A percentile compares a stretch with the other conserved stretches of the same genome.
phyloP scores from a whole-genome alignment of 1,284 basidiomycete species.

The Ustilago lituana region DNA sequence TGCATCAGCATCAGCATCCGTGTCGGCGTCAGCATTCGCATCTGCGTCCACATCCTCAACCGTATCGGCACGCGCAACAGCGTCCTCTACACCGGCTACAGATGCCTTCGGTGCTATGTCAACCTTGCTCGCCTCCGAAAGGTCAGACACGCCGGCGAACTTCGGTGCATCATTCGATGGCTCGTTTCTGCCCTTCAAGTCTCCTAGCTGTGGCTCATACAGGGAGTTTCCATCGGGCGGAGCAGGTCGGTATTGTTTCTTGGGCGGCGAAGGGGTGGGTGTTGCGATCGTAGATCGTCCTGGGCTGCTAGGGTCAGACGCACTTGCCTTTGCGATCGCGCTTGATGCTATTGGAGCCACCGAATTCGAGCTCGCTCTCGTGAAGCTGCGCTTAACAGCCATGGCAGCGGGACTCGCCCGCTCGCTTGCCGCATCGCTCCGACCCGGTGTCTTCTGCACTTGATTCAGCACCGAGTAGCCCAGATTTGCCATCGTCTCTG shows the following conservation, averaged over 20 bases:
- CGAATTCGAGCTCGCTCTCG: slow-evolving; percentile 2
- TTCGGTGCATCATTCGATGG: background rate
- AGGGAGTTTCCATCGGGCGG: slow-evolving; percentile 13
- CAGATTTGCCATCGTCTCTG: slow-evolving; percentile 43
- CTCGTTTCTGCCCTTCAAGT: background rate
- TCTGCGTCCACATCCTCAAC: slow-evolving; percentile 14
- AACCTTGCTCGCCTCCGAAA: background rate
- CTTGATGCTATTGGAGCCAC: background rate
- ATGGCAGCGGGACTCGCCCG: slow-evolving; percentile 23
- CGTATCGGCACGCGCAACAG: slow-evolving; percentile 1
- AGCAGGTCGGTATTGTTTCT: slow-evolving; percentile 18
- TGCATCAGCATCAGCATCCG: slow-evolving; percentile 29
- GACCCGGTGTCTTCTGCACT: slow-evolving; percentile 29
- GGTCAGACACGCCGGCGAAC: background rate
- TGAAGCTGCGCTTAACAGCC: slow-evolving; percentile 7
- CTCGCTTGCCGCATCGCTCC: slow-evolving; percentile 15
- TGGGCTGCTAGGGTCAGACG: slow-evolving; percentile 6
- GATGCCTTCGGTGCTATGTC: background rate
- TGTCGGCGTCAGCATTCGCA: slow-evolving; percentile 18
- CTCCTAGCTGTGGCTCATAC: slow-evolving; percentile 9
- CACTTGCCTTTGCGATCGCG: background rate
- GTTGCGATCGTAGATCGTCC: slow-evolving; percentile 8
- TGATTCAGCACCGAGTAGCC: slow-evolving; percentile 40
- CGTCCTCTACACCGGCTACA: background rate
- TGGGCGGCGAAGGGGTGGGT: slow-evolving; percentile 24